Base-by-base conservation (phyloP, 345 rosid species). In the Eucalyptus cladocalyx region DNA sequence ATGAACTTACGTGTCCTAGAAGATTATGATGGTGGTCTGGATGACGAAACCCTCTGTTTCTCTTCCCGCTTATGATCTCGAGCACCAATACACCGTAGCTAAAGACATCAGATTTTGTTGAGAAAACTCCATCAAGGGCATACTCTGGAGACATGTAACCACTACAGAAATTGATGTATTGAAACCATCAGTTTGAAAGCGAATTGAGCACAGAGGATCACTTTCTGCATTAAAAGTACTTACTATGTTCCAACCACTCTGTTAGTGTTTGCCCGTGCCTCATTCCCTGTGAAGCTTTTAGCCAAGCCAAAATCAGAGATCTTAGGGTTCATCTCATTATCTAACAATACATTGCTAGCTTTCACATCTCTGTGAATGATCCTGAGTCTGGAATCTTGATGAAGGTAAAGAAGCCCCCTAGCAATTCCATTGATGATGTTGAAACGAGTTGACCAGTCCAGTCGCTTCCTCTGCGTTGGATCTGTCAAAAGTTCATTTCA, bases 131-230 rank as follows among this genome's bases (percentile, higher is more conserved):
- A 60, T 92, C 93, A 58, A 91, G 88, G 23, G 93, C 93, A 26
- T 93, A 93, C 54, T 93, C 94, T n/a, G 93, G 94, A 40, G 94
- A 91, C 93, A 93, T 93, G 88, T 93, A 93, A 19, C 94, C 94
- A 43, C 94, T 93, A 81, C 80, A 89, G 7, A 2, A 34, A 69
- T 34, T 18, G 80, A 69, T 69, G 4, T 18, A 69, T 69, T 69
- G 43, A 34, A 34, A 19, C 26, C 13, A 18, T 69, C 14, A 69
- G 80, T 69, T 69, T 3, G 21, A 0, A 34, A 69, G 80, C 7
- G 7, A 69, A 69, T 34, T 34, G 80, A 69, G 43, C 80, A 69
- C 26, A 18, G 14, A 69, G 80, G 26, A 69, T 69, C 43, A 34
- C 43, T 53, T 53, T 53, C 56, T 69, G 43, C 43, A 34, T 9